Percentiles rank a stretch among this genome's conserved stretches.
Conservation (phyloP, 768 basidiomycete species). For the Kwoniella sp. region DNA sequence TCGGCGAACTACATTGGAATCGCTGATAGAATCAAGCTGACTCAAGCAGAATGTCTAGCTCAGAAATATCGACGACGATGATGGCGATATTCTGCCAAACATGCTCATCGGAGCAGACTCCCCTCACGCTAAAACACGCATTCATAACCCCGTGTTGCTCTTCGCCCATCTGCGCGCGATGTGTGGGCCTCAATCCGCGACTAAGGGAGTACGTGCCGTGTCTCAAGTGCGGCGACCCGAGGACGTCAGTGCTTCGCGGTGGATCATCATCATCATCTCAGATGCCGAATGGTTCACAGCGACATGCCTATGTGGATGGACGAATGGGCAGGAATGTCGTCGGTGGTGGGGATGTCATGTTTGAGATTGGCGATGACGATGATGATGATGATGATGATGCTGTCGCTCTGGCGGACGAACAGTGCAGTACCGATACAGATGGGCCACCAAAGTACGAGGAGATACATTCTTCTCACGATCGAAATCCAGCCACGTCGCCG, state of each 20-base stretch:
- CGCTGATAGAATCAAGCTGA: too few relatives aligned
- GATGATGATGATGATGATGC: constrained; percentile 28
- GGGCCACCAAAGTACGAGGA: constrained; percentile 30
- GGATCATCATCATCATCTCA: background rate
- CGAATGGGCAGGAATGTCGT: constrained; percentile 8
- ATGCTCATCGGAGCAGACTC: constrained; percentile 38
- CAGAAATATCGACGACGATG: background rate
- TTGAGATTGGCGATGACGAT: constrained; percentile 43
- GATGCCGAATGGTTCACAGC: background rate
- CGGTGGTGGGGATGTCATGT: constrained; percentile 24
- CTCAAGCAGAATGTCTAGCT: background rate
- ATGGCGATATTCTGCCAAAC: constrained; percentile 33
- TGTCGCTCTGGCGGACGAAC: too few relatives aligned
- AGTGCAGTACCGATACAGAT: too few relatives aligned
- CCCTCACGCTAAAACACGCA: constrained; percentile 1
- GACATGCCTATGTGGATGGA: background rate
- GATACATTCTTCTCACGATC: background rate
- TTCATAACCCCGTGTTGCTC: constrained; percentile 50
- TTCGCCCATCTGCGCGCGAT: constrained; percentile 45
- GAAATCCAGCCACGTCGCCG: too few relatives aligned
- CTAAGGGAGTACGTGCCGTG: constrained; percentile 50
- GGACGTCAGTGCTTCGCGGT: constrained; percentile 19
- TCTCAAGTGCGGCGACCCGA: constrained; percentile 47
- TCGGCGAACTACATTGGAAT: too few relatives aligned
- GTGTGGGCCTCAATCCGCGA: constrained; percentile 45